Evolutionary conservation across 306 rosid genomes (phyloP).

Genomic region (Mimosa pudica): DNA sequence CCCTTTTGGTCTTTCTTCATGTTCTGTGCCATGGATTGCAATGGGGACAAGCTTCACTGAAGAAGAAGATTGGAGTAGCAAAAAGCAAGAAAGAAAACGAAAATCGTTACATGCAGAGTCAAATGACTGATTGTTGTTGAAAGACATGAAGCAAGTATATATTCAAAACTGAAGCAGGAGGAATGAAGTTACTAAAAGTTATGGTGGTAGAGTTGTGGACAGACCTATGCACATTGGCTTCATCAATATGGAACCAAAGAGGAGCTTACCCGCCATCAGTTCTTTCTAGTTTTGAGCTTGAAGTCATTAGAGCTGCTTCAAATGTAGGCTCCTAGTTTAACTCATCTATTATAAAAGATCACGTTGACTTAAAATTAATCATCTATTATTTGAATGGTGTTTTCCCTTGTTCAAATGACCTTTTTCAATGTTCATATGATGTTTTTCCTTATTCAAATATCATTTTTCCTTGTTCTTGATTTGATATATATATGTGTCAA

Average conservation of each 20-base stretch:
- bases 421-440: no score
- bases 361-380: no score
- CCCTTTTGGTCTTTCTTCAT: conserved; percentile 47
- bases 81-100: conserved; percentile 14
- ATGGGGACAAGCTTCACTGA: conserved; percentile 37
- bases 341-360: no score
- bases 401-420: no score
- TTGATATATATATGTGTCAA: no score
- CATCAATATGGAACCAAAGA: conserved; percentile 85
- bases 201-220: conserved; percentile 42
- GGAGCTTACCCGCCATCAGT: conserved; percentile 64
- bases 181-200: conserved; percentile 64
- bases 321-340: conserved; percentile 58
- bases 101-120: neutral
- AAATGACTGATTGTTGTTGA: conserved; percentile 36
- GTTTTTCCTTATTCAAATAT: no score
- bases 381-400: no score
- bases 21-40: conserved; percentile 61
- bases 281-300: conserved; percentile 68
- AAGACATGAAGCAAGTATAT: conserved; percentile 42
- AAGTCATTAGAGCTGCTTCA: conserved; percentile 59
- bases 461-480: no score
- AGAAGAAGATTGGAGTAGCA: conserved; percentile 36
- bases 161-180: conserved; percentile 74
- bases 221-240: conserved; percentile 72